phyloP scores from a whole-genome alignment of 257 asterid genomes.

The Catharanthus roseus region DNA sequence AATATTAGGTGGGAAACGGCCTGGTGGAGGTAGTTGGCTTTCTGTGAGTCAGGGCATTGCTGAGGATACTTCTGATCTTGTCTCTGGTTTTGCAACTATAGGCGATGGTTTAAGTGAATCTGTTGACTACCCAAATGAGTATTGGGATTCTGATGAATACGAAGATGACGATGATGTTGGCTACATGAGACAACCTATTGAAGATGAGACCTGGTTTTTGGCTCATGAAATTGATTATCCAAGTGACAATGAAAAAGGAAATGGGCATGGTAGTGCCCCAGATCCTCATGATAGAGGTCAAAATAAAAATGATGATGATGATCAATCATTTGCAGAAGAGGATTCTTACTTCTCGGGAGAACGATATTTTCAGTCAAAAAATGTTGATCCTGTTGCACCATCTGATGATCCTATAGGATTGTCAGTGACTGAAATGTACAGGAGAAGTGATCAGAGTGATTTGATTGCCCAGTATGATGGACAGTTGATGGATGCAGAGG shows the following conservation, averaged over 20 bases:
- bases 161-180: slow-evolving; percentile 97
- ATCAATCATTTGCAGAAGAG: slow-evolving; percentile 84
- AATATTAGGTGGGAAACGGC: slow-evolving; percentile 54
- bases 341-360: slow-evolving; percentile 90
- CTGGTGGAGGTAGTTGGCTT: slow-evolving; percentile 78
- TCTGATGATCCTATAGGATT: slow-evolving; percentile 50
- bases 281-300: slow-evolving; percentile 69
- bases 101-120: slow-evolving; percentile 91
- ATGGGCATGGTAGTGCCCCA: slow-evolving; percentile 71
- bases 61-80: slow-evolving; percentile 91
- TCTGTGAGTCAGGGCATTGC: slow-evolving; percentile 95
- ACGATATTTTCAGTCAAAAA: slow-evolving; percentile 58
- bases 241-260: slow-evolving; percentile 88
- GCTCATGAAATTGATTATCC: slow-evolving; percentile 98
- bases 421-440: slow-evolving; percentile 39
- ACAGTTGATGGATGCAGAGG: slow-evolving; percentile 87
- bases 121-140: slow-evolving; percentile 80
- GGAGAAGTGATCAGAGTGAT: slow-evolving; percentile 43
- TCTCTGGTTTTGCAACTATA: slow-evolving; percentile 92
- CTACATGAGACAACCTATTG: slow-evolving; percentile 95
- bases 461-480: slow-evolving; percentile 69
- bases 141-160: slow-evolving; percentile 97
- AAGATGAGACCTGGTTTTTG: slow-evolving; percentile 95
- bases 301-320: slow-evolving; percentile 70
- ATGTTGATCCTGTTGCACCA: slow-evolving; percentile 45